phyloP scores from a whole-genome alignment of 345 rosid genomes.

The Populus simonii region DNA sequence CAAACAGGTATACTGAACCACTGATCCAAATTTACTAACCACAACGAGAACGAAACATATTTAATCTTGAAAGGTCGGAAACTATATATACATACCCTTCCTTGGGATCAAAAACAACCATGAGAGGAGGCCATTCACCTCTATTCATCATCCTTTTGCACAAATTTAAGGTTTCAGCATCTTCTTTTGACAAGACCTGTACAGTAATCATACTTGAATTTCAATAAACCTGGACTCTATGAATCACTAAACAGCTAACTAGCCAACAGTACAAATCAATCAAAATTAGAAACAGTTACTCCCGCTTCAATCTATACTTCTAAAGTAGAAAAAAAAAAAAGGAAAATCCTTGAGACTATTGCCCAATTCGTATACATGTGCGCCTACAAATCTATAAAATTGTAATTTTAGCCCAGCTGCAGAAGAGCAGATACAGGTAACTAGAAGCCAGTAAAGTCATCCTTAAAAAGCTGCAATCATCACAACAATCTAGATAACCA shows the following conservation, averaged over 20 bases:
- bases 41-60: too few species aligned
- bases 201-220: not conserved
- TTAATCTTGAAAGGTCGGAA: not conserved
- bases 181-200: conserved; percentile 30
- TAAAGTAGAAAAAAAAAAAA: too few species aligned
- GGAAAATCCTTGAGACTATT: not conserved
- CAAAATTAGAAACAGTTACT: not conserved
- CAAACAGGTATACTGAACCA: not conserved
- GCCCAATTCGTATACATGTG: not conserved
- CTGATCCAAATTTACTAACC: not conserved
- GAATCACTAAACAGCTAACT: not conserved
- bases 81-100: conserved; percentile 23
- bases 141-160: conserved; percentile 30
- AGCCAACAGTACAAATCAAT: not conserved
- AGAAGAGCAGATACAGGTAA: not conserved
- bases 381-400: not conserved
- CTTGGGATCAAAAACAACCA: conserved; percentile 29
- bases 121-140: conserved; percentile 33
- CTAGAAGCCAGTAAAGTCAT: not conserved
- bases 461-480: too few species aligned
- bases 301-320: not conserved
- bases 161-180: conserved; percentile 21
- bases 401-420: not conserved
- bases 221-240: not conserved
- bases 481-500: not conserved